Evolutionary conservation across 352 stramenopile genomes (phyloP).

Genomic region (Peronosclerospora sorghi): DNA sequence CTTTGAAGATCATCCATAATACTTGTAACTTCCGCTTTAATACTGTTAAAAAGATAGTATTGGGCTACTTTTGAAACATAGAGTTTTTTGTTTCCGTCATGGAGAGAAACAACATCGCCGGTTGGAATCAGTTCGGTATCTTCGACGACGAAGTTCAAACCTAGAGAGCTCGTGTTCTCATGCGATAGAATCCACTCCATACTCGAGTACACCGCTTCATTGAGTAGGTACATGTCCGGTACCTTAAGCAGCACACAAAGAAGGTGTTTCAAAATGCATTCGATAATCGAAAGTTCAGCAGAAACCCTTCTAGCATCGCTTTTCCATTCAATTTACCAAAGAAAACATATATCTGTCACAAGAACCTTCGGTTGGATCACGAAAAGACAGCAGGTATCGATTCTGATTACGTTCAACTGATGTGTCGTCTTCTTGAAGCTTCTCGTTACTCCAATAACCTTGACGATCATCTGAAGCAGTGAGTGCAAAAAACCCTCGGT

Average conservation of each 20-base stretch:
- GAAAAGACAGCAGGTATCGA: background rate
- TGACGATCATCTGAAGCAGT: conserved; percentile 33
- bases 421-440: conserved; percentile 10
- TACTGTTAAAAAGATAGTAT: conserved; percentile 91
- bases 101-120: conserved; percentile 57
- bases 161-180: conserved; percentile 36
- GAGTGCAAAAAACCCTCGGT: conserved; percentile 35
- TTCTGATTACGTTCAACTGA: conserved; percentile 28
- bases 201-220: conserved; percentile 57
- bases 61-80: conserved; percentile 89
- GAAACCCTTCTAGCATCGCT: conserved; percentile 52
- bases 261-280: conserved; percentile 62
- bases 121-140: conserved; percentile 46
- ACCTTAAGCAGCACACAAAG: conserved; percentile 42
- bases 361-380: background rate
- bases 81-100: conserved; percentile 92
- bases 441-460: conserved; percentile 59
- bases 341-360: conserved; percentile 67
- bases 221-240: no score
- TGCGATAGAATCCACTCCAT: conserved; percentile 50
- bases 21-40: conserved; percentile 80
- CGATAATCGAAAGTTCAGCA: conserved; percentile 66
- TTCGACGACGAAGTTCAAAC: conserved; percentile 54
- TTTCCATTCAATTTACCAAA: conserved; percentile 62
- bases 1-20: conserved; percentile 86